Conservation (phyloP, 1,284 basidiomycete species). For the Tilletia caries region DNA sequence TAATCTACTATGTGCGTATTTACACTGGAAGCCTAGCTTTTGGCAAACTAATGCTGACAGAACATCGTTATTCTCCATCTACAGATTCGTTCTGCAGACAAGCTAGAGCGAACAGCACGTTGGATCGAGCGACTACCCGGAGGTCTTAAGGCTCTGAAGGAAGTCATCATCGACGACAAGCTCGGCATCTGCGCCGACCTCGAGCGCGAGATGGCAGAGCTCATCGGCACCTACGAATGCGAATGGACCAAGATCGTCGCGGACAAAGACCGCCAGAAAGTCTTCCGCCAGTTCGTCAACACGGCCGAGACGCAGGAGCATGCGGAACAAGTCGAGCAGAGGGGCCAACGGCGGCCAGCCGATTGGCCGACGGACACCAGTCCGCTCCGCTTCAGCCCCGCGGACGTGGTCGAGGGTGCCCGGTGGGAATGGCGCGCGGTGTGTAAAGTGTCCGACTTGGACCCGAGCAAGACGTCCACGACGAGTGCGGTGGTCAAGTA, state of each 20-base stretch:
- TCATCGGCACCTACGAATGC: constrained; percentile 67
- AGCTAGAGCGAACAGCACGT: constrained; percentile 65
- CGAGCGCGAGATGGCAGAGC: constrained; percentile 68
- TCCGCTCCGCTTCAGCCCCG: constrained; percentile 58
- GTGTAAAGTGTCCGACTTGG: constrained; percentile 61
- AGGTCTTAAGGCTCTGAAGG: constrained; percentile 65
- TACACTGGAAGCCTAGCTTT: too few relatives aligned
- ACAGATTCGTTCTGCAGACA: constrained; percentile 68
- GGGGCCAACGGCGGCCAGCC: constrained; percentile 67
- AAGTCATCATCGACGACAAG: constrained; percentile 69
- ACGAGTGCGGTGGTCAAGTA: constrained; percentile 65
- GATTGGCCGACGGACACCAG: constrained; percentile 67
- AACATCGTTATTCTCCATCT: constrained; percentile 54
- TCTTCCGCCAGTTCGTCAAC: constrained; percentile 70
- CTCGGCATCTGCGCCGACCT: constrained; percentile 71
- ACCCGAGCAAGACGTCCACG: constrained; percentile 58
- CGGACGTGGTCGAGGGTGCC: constrained; percentile 58
- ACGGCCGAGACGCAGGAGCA: constrained; percentile 61
- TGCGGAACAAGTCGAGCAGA: constrained; percentile 63
- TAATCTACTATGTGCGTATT: constrained; percentile 43
- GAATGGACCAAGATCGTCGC: constrained; percentile 70
- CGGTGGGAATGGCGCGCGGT: constrained; percentile 66
- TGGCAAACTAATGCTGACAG: not conserved
- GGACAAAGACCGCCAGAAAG: constrained; percentile 61
- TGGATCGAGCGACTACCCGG: constrained; percentile 73